phyloP scores from a whole-genome alignment of 192 early-diverging fungal species.

The Coemansia sp. region DNA sequence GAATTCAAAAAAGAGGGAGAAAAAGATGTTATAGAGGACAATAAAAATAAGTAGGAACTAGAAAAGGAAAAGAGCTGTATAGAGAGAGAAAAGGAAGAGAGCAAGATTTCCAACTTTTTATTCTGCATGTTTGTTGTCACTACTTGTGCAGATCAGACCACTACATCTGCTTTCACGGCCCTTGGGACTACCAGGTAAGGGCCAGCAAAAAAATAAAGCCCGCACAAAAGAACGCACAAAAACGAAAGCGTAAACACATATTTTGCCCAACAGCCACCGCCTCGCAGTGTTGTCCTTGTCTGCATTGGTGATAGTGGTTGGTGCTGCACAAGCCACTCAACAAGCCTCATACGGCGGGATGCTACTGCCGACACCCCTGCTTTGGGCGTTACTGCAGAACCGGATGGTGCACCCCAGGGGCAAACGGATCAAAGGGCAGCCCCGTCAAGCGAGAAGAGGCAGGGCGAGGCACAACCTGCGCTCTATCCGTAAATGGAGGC shows the following conservation, averaged over 20 bases:
- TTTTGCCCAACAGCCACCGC: constrained; percentile 1
- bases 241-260: not conserved
- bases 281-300: not conserved
- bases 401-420: constrained; percentile 4
- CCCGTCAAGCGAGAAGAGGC: not conserved
- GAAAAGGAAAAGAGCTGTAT: not conserved
- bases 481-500: constrained; percentile 19
- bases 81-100: constrained; percentile 6
- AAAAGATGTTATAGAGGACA: not conserved
- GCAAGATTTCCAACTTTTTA: constrained; percentile 8
- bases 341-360: not conserved
- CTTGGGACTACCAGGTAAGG: not conserved
- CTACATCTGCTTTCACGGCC: not conserved
- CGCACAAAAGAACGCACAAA: not conserved
- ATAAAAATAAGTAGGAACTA: constrained; percentile 7
- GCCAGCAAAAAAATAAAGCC: not conserved
- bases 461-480: constrained; percentile 14
- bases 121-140: constrained; percentile 10
- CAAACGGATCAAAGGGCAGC: constrained; percentile 6
- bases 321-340: constrained; percentile 4
- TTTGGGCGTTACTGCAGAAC: not conserved
- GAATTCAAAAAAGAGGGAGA: constrained; percentile 1
- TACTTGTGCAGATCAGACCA: constrained; percentile 6
- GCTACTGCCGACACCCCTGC: constrained; percentile 5
- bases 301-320: not conserved